Base-by-base conservation (phyloP, 441 rosid genomes). In the Manihot esculenta region DNA sequence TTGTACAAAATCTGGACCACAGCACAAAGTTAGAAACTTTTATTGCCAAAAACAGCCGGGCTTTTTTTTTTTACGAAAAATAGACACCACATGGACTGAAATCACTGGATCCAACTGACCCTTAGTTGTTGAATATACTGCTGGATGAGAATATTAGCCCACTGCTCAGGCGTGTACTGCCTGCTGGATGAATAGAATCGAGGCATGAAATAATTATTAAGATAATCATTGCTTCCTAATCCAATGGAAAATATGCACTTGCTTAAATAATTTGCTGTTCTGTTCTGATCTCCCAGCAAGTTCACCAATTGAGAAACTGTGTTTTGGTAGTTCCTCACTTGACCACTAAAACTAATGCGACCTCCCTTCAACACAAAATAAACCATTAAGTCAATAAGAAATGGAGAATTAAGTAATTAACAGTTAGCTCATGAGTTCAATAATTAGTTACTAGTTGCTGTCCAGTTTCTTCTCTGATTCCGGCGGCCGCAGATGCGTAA, bases 151-250 rank as follows among this genome's bases (percentile, higher is more conserved):
- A 68, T 74, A 59, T 83, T 70, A 15, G 93, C 83, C 9, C 72
- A 93, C 45, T 84, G 84, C 1, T 84, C 87, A 0, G 98, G 88
- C 0, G 86, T 74, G 75, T 70, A 90, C 42, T 80, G 91, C 47
- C 79, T 78, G 71, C 88, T 58, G 17, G 87, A 78, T 10, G 89
- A 73, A 88, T 94, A 94, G 56, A 64, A 76, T 15, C 72, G 80
- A 30, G 97, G 97, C 94, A 87, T 87, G 78, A 90, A 94, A 74
- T 94, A 94, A 84, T 94, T 94, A 73, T 93, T 93, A 41, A 93
- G 94, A 67, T 93, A 93, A 56, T 93, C 98, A 76, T 93, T 93
- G 82, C 97, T 93, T 12, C 98, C 98, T 64, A 90, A 70, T 7
- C 93, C 95, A 42, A 90, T 84, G 0, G 92, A 79, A 80, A 77